Base-by-base conservation (phyloP, 2,329 filamentous ascomycete genomes). In the Cladobotryum mycophilum region DNA sequence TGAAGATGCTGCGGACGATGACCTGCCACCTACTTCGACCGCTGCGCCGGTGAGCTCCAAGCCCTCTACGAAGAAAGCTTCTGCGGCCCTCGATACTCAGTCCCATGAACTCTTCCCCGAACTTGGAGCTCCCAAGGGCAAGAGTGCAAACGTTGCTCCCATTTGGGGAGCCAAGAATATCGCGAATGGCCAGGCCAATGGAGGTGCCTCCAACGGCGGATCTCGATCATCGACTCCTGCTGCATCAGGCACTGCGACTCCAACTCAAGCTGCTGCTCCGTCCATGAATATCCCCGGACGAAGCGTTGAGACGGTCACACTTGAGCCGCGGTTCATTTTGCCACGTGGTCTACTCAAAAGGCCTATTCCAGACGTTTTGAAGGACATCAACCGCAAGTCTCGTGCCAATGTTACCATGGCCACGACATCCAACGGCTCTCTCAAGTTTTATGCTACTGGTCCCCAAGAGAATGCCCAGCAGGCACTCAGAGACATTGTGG, bases 21-120 rank as follows among this genome's bases (percentile, higher is more conserved):
- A 95, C 40, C 80, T 88, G 57, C 68, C 68, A 73, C 79, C 70
- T 72, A 79, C 60, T 73, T 47, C 79, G 72, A 50, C 70, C 69
- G 70, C 68, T 48, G 70, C 72, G 48, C 68, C 76, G 18, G 66
- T 78, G 60, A 81, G 81, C 54, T 71, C 80, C 47, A 88, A 86
- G 69, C 77, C 82, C 53, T 80, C 81, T 54, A 80, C 81, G 41
- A 82, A 86, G 65, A 85, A 84, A 66, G 76, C 80, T 50, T 68
- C 76, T 34, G 61, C 76, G 37, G 49, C 61, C 47, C 73, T 96
- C 55, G 89, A 97, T 68, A 91, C 89, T 17, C 80, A 88, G 63
- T 95, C 89, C 15, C 88, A 95, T 64, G 91, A 97, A 70, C 76
- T 88, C 53, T 99, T 99, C 78, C 93, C 93, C n/a, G 85, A 91